These are phyloP conservation scores for Casuarina cunninghamiana DNA, from an alignment of 306 rosid genomes.

Conservation along the genomic window DNA sequence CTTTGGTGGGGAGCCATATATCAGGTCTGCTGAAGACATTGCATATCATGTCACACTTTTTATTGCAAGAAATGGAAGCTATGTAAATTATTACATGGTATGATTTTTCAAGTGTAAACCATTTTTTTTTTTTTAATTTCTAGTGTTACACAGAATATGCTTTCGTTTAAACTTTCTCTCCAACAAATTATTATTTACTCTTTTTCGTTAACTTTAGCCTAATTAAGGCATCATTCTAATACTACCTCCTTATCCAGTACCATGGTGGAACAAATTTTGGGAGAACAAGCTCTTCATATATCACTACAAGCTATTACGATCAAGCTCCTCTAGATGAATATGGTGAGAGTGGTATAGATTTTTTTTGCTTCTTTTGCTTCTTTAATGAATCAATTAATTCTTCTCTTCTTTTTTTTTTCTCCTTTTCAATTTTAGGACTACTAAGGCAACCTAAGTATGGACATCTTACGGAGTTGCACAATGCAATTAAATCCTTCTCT, in stretches of 20 bases:
- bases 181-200: not conserved
- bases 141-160: no score
- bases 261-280: conserved; percentile 89
- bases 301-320: conserved; percentile 59
- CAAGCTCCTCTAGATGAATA: conserved; percentile 82
- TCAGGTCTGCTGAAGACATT: conserved; percentile 77
- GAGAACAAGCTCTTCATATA: conserved; percentile 56
- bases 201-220: not conserved
- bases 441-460: conserved; percentile 75
- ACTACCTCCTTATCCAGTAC: conserved; percentile 33
- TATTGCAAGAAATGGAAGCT: conserved; percentile 85
- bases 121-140: no score
- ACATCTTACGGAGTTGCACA: conserved; percentile 66
- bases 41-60: conserved; percentile 85
- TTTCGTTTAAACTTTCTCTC: not conserved
- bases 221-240: not conserved
- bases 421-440: conserved; percentile 42
- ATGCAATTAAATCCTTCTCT: conserved; percentile 56
- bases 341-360: conserved; percentile 35
- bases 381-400: not conserved
- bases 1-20: conserved; percentile 61
- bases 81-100: conserved; percentile 87
- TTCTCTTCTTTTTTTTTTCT: no score
- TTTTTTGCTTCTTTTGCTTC: not conserved
- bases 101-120: not conserved